Conservation (phyloP, 1,139 yeast genomes). For the Maudiozyma humilis region DNA sequence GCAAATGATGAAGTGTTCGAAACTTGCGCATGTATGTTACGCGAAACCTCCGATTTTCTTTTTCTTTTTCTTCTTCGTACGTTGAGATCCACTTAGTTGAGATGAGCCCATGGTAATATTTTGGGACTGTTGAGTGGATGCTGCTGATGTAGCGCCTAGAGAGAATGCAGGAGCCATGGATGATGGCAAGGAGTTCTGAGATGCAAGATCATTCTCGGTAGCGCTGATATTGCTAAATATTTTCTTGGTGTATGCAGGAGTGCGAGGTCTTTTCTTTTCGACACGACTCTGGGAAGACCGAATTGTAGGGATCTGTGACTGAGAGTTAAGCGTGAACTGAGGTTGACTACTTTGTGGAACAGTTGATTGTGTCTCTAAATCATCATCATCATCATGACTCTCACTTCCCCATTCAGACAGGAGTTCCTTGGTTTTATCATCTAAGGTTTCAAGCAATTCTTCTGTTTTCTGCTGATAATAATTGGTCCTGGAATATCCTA, state of each 20-base stretch:
- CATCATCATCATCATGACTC: conserved; percentile 10
- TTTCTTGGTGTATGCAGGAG: not conserved
- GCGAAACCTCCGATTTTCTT: conserved; percentile 28
- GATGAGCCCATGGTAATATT: conserved; percentile 12
- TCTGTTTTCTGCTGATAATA: conserved; percentile 9
- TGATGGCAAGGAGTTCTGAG: conserved; percentile 16
- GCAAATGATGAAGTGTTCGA: no score
- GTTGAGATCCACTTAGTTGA: conserved; percentile 14
- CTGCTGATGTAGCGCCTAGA: conserved; percentile 13
- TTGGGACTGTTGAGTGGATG: conserved; percentile 7
- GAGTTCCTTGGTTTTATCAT: conserved; percentile 13
- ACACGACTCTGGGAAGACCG: conserved; percentile 19
- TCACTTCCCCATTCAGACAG: conserved; percentile 25
- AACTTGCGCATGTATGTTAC: no score
- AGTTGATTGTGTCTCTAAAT: conserved; percentile 5
- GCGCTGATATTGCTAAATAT: not conserved
- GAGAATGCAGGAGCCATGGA: conserved; percentile 29
- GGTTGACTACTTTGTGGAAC: conserved; percentile 14
- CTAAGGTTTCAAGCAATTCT: conserved; percentile 10
- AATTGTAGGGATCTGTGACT: conserved; percentile 26
- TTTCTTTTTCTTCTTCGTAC: conserved; percentile 19
- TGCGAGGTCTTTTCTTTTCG: conserved; percentile 5
- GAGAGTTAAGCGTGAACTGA: conserved; percentile 14
- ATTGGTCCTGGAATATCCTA: conserved; percentile 12
- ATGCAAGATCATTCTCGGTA: not conserved